Conservation (phyloP, 371 early-diverging fungal species). For the Mucor racemosus region DNA sequence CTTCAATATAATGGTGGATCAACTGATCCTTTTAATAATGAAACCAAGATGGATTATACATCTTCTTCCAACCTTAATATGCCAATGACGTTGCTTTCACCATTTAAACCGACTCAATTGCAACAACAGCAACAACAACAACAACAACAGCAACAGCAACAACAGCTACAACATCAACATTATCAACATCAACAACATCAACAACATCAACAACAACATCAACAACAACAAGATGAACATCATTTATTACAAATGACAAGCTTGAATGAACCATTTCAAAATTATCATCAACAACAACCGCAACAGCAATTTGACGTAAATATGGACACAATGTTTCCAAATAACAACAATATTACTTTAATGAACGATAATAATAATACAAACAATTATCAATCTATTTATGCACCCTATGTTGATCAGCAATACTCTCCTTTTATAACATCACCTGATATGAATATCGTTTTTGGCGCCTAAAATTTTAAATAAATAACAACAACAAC, state of each 20-base stretch:
- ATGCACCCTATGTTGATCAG: constrained; percentile 26
- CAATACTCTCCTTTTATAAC: constrained; percentile 25
- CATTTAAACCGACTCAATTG: constrained; percentile 37
- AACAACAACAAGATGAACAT: not conserved
- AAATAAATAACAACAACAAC: not conserved
- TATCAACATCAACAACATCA: not conserved
- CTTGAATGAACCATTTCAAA: not conserved
- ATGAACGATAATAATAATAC: not conserved
- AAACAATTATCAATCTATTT: constrained; percentile 7
- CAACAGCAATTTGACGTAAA: not conserved
- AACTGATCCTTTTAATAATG: not conserved
- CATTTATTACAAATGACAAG: not conserved
- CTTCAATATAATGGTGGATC: constrained; percentile 14
- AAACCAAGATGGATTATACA: not conserved
- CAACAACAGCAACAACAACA: constrained; percentile 16
- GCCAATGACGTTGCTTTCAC: constrained; percentile 37
- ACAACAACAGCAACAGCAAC: constrained; percentile 1
- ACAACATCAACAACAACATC: not conserved
- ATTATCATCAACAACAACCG: not conserved
- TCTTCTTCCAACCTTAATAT: constrained; percentile 18
- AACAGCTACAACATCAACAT: not conserved
- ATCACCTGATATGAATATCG: constrained; percentile 19
- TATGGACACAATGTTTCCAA: constrained; percentile 7
- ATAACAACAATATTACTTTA: not conserved
- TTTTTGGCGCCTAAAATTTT: constrained; percentile 25